Conservation (phyloP, 2,329 filamentous ascomycete genomes). For the Microdochium nivale region DNA sequence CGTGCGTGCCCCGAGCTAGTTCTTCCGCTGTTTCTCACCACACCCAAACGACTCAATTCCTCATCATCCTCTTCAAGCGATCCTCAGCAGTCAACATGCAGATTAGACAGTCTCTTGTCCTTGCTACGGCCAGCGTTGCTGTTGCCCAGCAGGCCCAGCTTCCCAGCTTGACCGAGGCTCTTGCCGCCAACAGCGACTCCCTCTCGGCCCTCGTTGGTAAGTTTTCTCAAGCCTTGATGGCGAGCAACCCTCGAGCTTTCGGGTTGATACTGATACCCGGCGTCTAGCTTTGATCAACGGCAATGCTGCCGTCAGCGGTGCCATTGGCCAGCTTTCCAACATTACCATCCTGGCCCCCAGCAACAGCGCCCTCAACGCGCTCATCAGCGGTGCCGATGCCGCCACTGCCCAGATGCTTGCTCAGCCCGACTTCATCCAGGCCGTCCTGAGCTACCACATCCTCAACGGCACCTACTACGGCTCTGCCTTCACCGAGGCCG, state of each 20-base stretch:
- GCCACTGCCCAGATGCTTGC: slow-evolving; percentile 10
- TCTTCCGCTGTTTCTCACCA: neutral
- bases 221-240: neutral
- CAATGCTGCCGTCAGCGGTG: slow-evolving; percentile 6
- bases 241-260: neutral
- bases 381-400: slow-evolving; percentile 8
- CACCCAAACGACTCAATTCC: neutral
- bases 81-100: neutral
- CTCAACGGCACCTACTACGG: slow-evolving; percentile 39
- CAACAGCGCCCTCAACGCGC: slow-evolving; percentile 36
- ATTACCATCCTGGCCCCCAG: slow-evolving; percentile 51
- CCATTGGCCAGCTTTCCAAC: slow-evolving; percentile 23
- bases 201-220: slow-evolving; percentile 11
- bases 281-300: slow-evolving; percentile 8
- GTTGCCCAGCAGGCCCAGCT: neutral
- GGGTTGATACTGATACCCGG: neutral
- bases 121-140: neutral
- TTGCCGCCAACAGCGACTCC: slow-evolving; percentile 9
- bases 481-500: slow-evolving; percentile 15
- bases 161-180: slow-evolving; percentile 9
- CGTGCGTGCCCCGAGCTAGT: neutral
- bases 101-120: neutral
- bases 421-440: slow-evolving; percentile 13
- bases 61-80: neutral
- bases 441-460: slow-evolving; percentile 49